A percentile compares a stretch with the other conserved stretches of the same genome.
phyloP scores from a whole-genome alignment of 148 eudicot species.

The Heliamphora exappendiculata region DNA sequence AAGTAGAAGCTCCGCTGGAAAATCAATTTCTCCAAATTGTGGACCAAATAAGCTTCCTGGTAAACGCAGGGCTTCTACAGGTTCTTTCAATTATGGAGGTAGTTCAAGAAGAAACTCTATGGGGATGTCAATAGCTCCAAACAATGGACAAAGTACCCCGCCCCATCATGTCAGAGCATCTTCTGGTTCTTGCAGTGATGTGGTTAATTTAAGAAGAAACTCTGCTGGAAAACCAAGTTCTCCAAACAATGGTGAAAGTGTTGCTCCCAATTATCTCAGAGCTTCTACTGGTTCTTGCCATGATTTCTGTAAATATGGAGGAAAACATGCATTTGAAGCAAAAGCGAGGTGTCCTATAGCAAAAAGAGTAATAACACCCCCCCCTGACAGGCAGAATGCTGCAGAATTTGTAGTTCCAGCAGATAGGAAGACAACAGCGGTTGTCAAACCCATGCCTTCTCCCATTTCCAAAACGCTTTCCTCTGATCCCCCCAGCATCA shows the following conservation, averaged over 20 bases:
- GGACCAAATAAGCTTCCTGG: conserved; percentile 17
- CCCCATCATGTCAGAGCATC: conserved; percentile 40
- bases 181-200: conserved; percentile 28
- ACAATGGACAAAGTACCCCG: conserved; percentile 13
- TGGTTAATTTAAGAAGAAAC: conserved; percentile 19
- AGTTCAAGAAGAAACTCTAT: conserved; percentile 14
- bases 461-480: conserved; percentile 14
- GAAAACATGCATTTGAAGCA: conserved; percentile 31
- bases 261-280: conserved; percentile 66
- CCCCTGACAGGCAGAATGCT: conserved; percentile 14
- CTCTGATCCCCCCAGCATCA: conserved; percentile 21
- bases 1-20: conserved; percentile 21
- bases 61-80: conserved; percentile 45
- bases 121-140: conserved; percentile 17
- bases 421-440: neutral
- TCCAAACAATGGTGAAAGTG: conserved; percentile 17
- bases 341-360: conserved; percentile 30
- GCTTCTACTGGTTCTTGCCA: conserved; percentile 91
- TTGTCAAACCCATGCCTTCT: conserved; percentile 26
- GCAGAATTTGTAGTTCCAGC: conserved; percentile 9
- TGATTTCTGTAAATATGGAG: conserved; percentile 72
- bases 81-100: conserved; percentile 26
- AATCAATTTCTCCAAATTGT: conserved; percentile 18
- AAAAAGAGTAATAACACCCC: conserved; percentile 31
- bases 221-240: conserved; percentile 28